Conservation (phyloP, 139 green algal genomes). For the Chlorokybus atmophyticus region DNA sequence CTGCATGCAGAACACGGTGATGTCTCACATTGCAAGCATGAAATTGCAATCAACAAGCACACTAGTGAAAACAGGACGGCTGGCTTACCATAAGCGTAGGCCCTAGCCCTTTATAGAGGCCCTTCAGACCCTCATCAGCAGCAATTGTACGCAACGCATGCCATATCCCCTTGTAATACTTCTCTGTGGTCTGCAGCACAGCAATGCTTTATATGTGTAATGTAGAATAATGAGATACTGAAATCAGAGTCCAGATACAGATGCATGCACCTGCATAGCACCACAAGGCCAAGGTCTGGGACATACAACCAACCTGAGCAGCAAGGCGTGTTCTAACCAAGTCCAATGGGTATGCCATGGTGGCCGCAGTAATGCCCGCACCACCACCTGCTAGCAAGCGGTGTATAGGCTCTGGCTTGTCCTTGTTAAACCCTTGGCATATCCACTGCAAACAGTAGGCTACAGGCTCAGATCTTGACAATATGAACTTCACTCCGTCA, state of each 20-base stretch:
- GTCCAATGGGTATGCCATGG: constrained; percentile 79
- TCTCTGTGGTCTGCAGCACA: constrained; percentile 19
- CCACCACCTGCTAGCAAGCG: constrained; percentile 48
- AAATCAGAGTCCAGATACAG: no score
- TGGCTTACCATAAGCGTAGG: constrained; percentile 62
- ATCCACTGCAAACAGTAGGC: no score
- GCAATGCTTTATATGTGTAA: no score
- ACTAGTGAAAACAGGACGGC: neutral
- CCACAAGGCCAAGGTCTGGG: neutral
- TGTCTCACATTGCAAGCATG: neutral
- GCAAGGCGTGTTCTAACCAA: constrained; percentile 71
- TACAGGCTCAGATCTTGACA: no score
- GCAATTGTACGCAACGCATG: constrained; percentile 55
- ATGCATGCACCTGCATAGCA: neutral
- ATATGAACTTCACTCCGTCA: no score
- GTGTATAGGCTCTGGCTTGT: no score
- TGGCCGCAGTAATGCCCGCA: constrained; percentile 68
- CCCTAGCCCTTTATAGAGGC: constrained; percentile 81
- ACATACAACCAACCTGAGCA: constrained; percentile 13
- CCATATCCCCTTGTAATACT: constrained; percentile 57
- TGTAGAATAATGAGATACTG: no score
- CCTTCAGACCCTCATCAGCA: constrained; percentile 55
- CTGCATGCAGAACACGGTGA: constrained; percentile 9
- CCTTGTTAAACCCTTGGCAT: no score
- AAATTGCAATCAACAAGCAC: constrained; percentile 6